These are phyloP conservation scores for Bretziella fagacearum DNA, from an alignment of 2,329 filamentous ascomycete genomes.

Conservation along the genomic window DNA sequence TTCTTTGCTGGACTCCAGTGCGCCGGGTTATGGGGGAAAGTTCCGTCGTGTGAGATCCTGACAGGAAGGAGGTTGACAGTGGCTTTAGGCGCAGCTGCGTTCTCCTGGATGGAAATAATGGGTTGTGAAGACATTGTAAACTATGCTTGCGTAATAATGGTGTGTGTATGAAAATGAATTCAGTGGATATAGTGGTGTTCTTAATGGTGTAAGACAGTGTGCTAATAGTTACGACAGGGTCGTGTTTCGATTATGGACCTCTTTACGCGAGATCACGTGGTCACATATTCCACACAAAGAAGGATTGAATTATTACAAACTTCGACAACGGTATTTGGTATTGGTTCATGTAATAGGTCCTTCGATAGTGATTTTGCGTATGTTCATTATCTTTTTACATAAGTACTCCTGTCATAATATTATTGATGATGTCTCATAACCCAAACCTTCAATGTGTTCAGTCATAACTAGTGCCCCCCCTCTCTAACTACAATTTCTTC, in stretches of 20 bases:
- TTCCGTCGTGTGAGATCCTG: slow-evolving; percentile 60
- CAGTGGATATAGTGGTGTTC: too few relatives aligned
- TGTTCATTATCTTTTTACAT: too few relatives aligned
- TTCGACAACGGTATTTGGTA: too few relatives aligned
- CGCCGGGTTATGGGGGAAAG: slow-evolving; percentile 41
- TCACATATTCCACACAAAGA: too few relatives aligned
- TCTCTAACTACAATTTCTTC: not conserved
- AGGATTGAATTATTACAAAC: too few relatives aligned
- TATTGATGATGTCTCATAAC: too few relatives aligned
- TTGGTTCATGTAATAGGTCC: too few relatives aligned
- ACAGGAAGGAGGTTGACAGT: slow-evolving; percentile 65
- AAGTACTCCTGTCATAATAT: too few relatives aligned
- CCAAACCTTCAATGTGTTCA: not conserved
- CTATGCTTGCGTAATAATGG: too few relatives aligned
- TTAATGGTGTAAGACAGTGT: too few relatives aligned
- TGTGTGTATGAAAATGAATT: too few relatives aligned
- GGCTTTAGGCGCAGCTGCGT: slow-evolving; percentile 22
- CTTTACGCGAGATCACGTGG: slow-evolving; percentile 7
- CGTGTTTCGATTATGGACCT: not conserved
- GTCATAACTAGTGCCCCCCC: slow-evolving; percentile 6
- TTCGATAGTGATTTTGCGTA: too few relatives aligned
- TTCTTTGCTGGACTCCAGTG: slow-evolving; percentile 43
- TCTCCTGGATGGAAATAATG: slow-evolving; percentile 26
- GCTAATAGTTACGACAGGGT: not conserved
- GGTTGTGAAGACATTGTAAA: slow-evolving; percentile 24